These are phyloP conservation scores for Nicotiana obtusifolia DNA, from an alignment of 257 asterid genomes.

Conservation along the genomic window DNA sequence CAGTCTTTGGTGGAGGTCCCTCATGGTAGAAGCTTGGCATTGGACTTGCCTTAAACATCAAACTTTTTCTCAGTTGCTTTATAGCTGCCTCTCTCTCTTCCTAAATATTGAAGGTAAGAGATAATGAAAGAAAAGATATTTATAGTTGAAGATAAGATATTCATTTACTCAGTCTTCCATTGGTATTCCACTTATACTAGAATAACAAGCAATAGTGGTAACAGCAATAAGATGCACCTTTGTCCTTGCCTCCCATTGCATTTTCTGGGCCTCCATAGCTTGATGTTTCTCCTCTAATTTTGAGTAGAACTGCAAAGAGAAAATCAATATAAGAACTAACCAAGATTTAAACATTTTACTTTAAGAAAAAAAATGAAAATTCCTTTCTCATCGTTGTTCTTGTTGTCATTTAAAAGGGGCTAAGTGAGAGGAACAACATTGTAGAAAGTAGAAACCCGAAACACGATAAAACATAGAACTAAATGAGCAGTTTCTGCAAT, in stretches of 20 bases:
- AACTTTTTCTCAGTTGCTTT: constrained; percentile 67
- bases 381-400: neutral
- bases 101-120: constrained; percentile 31
- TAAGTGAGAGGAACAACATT: neutral
- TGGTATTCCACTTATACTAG: neutral
- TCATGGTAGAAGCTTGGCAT: constrained; percentile 94
- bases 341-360: neutral
- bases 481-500: neutral
- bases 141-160: neutral
- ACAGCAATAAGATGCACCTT: constrained; percentile 43
- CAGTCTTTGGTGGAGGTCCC: constrained; percentile 70
- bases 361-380: neutral
- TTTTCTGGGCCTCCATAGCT: constrained; percentile 73
- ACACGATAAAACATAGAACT: neutral
- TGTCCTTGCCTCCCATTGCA: constrained; percentile 56
- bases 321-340: constrained; percentile 1
- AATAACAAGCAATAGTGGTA: neutral
- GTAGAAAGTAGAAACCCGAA: neutral
- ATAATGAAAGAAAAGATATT: neutral
- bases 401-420: neutral
- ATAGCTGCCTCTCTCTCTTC: constrained; percentile 72
- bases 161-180: neutral
- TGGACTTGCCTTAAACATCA: constrained; percentile 78
- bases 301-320: constrained; percentile 48
- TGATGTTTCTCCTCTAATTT: constrained; percentile 81